A percentile compares a stretch with the other conserved stretches of the same genome.
These are phyloP conservation scores for Barbatosphaeria neglecta DNA, from an alignment of 495 filamentous ascomycete species.

Conservation along the genomic window DNA sequence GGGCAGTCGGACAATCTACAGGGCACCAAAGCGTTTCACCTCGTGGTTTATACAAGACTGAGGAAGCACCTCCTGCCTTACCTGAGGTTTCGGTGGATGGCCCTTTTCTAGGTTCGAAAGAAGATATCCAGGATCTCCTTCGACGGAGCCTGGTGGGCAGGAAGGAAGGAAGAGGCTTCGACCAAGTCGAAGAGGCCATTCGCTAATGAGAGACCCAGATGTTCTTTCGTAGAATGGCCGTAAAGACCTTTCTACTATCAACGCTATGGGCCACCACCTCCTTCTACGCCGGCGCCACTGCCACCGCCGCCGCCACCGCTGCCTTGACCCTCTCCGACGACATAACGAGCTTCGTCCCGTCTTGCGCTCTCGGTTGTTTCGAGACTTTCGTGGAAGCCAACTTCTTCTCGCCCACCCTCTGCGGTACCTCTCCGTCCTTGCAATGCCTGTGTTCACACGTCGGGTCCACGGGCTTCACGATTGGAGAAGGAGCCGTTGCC, in stretches of 20 bases:
- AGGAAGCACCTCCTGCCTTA: too few relatives aligned
- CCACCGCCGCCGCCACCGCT: conserved; percentile 11
- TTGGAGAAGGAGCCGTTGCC: conserved; percentile 56
- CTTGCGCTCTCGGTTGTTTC: conserved; percentile 53
- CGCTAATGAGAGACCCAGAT: conserved; percentile 16
- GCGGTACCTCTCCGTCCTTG: conserved; percentile 38
- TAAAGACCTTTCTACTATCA: conserved; percentile 19
- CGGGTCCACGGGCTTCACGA: conserved; percentile 50
- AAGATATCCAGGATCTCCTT: neutral
- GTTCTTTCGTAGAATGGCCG: conserved; percentile 32
- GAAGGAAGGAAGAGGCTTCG: conserved; percentile 3
- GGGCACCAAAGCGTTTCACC: too few relatives aligned
- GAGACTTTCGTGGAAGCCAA: conserved; percentile 47
- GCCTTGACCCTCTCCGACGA: conserved; percentile 27
- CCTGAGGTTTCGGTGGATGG: too few relatives aligned
- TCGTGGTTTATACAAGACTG: too few relatives aligned
- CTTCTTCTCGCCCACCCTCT: conserved; percentile 44
- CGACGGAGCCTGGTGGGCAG: neutral
- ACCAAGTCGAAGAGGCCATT: neutral
- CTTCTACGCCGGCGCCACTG: conserved; percentile 10
- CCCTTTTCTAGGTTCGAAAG: too few relatives aligned
- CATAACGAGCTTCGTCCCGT: conserved; percentile 42
- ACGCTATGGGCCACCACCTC: conserved; percentile 24
- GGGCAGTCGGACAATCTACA: too few relatives aligned
- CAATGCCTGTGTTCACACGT: conserved; percentile 51